These are phyloP conservation scores for Homolaphlyctis polyrhiza DNA, from an alignment of 371 early-diverging fungal genomes.

Conservation along the genomic window DNA sequence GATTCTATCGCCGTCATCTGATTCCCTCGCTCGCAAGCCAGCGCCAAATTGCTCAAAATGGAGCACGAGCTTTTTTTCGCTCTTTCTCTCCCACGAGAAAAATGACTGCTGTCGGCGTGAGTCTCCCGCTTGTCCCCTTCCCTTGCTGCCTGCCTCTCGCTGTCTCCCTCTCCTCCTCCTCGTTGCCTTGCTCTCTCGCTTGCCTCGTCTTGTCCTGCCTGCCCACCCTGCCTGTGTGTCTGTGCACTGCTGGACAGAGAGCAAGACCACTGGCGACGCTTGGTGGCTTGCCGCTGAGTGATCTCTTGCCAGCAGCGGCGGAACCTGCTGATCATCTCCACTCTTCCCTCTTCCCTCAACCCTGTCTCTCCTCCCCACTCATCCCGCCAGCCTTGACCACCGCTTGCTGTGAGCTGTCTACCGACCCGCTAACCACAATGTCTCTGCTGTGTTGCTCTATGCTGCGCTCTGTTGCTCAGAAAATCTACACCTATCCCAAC, in stretches of 20 bases:
- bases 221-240: neutral
- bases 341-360: neutral
- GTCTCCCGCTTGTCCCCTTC: too few relatives aligned
- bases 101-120: too few relatives aligned
- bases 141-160: neutral
- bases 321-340: neutral
- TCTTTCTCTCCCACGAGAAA: too few relatives aligned
- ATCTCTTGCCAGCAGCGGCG: neutral
- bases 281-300: neutral
- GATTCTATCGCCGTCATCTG: too few relatives aligned
- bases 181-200: neutral
- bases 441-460: too few relatives aligned
- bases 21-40: too few relatives aligned
- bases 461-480: conserved; percentile 8
- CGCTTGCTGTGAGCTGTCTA: neutral
- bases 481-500: conserved; percentile 32
- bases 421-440: too few relatives aligned
- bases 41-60: too few relatives aligned
- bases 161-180: neutral
- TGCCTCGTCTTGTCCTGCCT: neutral
- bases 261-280: neutral
- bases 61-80: too few relatives aligned
- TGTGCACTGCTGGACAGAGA: neutral
- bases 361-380: neutral
- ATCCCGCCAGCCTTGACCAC: neutral